Conservation (phyloP, 2,329 filamentous ascomycete species). For the Fusarium mangiferae region DNA sequence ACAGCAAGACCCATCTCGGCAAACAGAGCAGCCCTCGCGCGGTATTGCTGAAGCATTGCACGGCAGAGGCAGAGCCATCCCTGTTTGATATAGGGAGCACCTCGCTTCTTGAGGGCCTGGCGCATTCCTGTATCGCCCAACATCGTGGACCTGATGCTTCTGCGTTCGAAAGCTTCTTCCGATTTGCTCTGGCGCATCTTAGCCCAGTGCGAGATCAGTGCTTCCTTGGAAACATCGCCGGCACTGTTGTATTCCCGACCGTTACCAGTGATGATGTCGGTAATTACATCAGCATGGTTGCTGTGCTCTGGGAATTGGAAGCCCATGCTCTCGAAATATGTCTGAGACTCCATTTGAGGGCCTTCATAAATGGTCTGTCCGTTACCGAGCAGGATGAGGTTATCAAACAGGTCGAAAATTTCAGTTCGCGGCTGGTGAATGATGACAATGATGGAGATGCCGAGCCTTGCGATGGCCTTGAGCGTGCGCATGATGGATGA, state of each 20-base stretch:
- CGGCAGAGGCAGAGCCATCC: conserved; percentile 63
- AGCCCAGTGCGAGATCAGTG: conserved; percentile 61
- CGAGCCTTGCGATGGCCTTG: conserved; percentile 62
- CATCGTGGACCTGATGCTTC: conserved; percentile 37
- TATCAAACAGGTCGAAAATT: conserved; percentile 68
- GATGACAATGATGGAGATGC: conserved; percentile 67
- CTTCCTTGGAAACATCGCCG: conserved; percentile 59
- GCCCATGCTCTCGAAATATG: conserved; percentile 63
- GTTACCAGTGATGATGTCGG: conserved; percentile 70
- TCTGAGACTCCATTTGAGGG: conserved; percentile 53
- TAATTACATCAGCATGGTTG: conserved; percentile 67
- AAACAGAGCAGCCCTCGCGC: conserved; percentile 60
- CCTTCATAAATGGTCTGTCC: conserved; percentile 67
- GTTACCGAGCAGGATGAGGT: conserved; percentile 64
- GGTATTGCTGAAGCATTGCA: conserved; percentile 67
- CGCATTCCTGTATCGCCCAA: conserved; percentile 50
- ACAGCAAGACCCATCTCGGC: conserved; percentile 65
- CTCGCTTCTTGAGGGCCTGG: conserved; percentile 59
- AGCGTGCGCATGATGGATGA: conserved; percentile 66
- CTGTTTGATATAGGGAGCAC: conserved; percentile 61
- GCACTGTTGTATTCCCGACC: conserved; percentile 60
- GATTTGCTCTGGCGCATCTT: conserved; percentile 40
- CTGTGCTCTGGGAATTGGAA: conserved; percentile 60
- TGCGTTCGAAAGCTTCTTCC: conserved; percentile 23
- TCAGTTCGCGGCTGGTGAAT: conserved; percentile 70